A percentile compares a stretch with the other conserved stretches of the same genome.
Conservation (phyloP, 2,329 filamentous ascomycete genomes). For the Colletotrichum tabaci region DNA sequence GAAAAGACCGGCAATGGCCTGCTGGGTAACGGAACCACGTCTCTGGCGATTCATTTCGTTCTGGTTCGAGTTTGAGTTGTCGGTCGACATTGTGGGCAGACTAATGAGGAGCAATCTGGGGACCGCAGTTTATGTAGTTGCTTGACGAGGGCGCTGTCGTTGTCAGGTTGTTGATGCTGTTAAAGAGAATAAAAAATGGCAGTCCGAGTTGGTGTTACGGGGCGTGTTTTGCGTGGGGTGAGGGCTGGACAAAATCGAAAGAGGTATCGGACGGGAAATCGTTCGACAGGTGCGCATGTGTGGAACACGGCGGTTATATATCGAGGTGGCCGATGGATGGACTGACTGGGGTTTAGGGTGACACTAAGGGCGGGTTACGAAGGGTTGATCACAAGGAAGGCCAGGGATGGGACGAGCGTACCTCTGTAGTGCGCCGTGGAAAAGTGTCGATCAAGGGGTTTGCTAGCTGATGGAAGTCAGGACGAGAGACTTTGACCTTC, state of each 20-base stretch:
- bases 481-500: constrained; percentile 28
- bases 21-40: constrained; percentile 70
- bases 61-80: constrained; percentile 30
- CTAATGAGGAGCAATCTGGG: constrained; percentile 4
- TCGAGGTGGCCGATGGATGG: constrained; percentile 39
- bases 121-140: constrained; percentile 31
- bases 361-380: constrained; percentile 37
- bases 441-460: constrained; percentile 43
- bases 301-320: constrained; percentile 40
- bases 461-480: constrained; percentile 34
- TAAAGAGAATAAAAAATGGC: neutral
- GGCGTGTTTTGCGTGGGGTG: constrained; percentile 34
- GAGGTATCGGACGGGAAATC: constrained; percentile 41
- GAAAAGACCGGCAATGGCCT: constrained; percentile 72
- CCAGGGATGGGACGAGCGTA: constrained; percentile 41
- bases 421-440: constrained; percentile 27
- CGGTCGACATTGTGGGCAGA: constrained; percentile 40
- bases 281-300: constrained; percentile 33
- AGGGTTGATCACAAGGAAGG: constrained; percentile 36
- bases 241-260: constrained; percentile 40
- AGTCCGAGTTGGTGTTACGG: constrained; percentile 30
- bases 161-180: constrained; percentile 1
- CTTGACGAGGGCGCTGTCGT: neutral
- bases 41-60: constrained; percentile 55
- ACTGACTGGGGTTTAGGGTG: constrained; percentile 37